Conservation (phyloP, 192 early-diverging fungal genomes). For the Linderina pennispora region DNA sequence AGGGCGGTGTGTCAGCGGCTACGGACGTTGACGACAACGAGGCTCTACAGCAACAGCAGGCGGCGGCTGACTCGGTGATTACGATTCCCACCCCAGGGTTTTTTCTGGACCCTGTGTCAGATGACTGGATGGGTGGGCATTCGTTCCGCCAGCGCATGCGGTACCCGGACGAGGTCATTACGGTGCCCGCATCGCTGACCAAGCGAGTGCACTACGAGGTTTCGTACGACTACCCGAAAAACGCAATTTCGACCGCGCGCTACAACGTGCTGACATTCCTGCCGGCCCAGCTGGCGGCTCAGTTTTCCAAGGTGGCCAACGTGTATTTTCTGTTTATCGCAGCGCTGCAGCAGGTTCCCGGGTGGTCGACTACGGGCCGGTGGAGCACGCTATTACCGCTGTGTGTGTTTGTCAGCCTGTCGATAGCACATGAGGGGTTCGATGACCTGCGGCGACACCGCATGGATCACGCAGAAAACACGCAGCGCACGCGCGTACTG, state of each 20-base stretch:
- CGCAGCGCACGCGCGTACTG: conserved; percentile 48
- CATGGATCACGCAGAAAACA: conserved; percentile 59
- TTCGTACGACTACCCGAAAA: conserved; percentile 47
- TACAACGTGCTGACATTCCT: conserved; percentile 84
- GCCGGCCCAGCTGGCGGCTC: conserved; percentile 93
- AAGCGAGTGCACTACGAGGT: conserved; percentile 50
- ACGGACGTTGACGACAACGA: too few species aligned
- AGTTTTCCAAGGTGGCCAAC: conserved; percentile 93
- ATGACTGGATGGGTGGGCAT: conserved; percentile 44
- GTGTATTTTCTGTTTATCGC: conserved; percentile 91
- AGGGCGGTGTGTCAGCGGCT: too few species aligned
- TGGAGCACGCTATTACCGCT: conserved; percentile 75
- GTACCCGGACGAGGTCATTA: conserved; percentile 29
- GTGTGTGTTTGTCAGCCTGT: conserved; percentile 64
- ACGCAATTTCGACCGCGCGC: conserved; percentile 66
- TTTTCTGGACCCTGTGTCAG: conserved; percentile 36
- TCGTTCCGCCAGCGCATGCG: conserved; percentile 43
- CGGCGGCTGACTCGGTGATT: conserved; percentile 23
- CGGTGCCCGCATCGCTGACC: conserved; percentile 45
- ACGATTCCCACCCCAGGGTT: conserved; percentile 45
- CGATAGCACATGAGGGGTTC: conserved; percentile 73
- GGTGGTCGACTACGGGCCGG: conserved; percentile 70
- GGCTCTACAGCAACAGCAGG: background rate
- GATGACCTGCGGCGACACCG: conserved; percentile 65
- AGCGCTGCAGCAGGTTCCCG: conserved; percentile 73